Evolutionary conservation across 192 early-diverging fungal genomes (phyloP).

Genomic region (Podila horticola): DNA sequence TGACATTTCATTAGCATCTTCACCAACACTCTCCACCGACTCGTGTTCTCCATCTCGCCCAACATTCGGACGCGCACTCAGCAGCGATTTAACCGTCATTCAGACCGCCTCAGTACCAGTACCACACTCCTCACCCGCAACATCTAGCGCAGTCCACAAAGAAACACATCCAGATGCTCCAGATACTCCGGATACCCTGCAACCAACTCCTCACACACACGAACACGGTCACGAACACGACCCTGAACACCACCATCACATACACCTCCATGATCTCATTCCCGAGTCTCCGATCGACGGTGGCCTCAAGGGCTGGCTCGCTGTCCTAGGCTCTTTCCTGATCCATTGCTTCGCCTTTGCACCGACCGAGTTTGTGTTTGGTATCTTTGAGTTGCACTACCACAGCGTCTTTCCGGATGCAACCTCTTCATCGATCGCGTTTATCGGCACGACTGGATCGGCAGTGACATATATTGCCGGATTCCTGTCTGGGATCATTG

Average conservation of each 20-base stretch:
- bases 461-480: constrained; percentile 46
- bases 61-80: too few relatives aligned
- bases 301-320: constrained; percentile 30
- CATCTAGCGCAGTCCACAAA: not conserved
- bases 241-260: not conserved
- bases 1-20: too few relatives aligned
- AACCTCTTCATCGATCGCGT: constrained; percentile 30
- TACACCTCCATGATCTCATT: not conserved
- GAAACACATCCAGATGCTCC: not conserved
- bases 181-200: not conserved
- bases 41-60: too few relatives aligned
- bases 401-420: constrained; percentile 25
- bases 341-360: constrained; percentile 47
- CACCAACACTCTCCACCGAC: too few relatives aligned
- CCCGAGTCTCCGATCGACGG: constrained; percentile 13
- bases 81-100: too few relatives aligned
- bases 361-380: constrained; percentile 43
- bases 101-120: not conserved
- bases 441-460: constrained; percentile 37
- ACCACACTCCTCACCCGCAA: not conserved
- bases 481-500: constrained; percentile 29
- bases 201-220: not conserved
- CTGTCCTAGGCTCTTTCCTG: constrained; percentile 25
- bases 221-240: not conserved
- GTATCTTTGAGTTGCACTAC: constrained; percentile 37